Evolutionary conservation across 306 rosid species (phyloP).

Genomic region (Phaseolus lunatus): DNA sequence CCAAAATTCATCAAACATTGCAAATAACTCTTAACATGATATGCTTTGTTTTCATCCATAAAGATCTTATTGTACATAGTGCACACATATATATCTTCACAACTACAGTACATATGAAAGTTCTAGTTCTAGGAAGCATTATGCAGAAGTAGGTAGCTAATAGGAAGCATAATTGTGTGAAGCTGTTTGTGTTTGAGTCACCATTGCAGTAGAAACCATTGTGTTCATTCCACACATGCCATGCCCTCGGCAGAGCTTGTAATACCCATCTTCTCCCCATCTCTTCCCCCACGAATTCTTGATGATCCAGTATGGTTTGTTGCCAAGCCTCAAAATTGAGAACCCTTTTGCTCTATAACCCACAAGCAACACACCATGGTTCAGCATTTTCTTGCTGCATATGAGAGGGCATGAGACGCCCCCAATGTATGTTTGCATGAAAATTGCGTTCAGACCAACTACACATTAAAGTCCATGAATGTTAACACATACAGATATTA

Average conservation of each 20-base stretch:
- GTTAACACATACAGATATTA: neutral
- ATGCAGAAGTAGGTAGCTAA: slow-evolving; percentile 42
- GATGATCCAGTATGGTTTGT: slow-evolving; percentile 82
- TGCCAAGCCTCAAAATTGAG: slow-evolving; percentile 68
- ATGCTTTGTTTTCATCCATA: too few species aligned
- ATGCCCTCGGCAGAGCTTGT: slow-evolving; percentile 71
- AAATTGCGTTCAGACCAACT: slow-evolving; percentile 80
- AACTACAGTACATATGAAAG: neutral
- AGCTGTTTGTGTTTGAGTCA: slow-evolving; percentile 41
- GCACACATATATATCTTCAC: neutral
- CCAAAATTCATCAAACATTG: too few species aligned
- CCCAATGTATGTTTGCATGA: slow-evolving; percentile 92
- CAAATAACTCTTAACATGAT: too few species aligned
- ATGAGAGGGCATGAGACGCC: slow-evolving; percentile 93
- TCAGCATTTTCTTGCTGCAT: slow-evolving; percentile 67
- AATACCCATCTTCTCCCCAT: slow-evolving; percentile 86
- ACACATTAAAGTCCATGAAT: slow-evolving; percentile 38
- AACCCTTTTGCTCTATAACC: slow-evolving; percentile 76
- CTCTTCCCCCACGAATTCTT: slow-evolving; percentile 85
- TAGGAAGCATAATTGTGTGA: slow-evolving; percentile 38
- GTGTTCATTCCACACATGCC: slow-evolving; percentile 86
- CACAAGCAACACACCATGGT: slow-evolving; percentile 85
- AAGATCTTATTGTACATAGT: neutral
- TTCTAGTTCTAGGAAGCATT: too few species aligned
- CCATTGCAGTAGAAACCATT: slow-evolving; percentile 81